These are phyloP conservation scores for Dendrobium nobile DNA, from an alignment of 106 monocot species.

Conservation along the genomic window DNA sequence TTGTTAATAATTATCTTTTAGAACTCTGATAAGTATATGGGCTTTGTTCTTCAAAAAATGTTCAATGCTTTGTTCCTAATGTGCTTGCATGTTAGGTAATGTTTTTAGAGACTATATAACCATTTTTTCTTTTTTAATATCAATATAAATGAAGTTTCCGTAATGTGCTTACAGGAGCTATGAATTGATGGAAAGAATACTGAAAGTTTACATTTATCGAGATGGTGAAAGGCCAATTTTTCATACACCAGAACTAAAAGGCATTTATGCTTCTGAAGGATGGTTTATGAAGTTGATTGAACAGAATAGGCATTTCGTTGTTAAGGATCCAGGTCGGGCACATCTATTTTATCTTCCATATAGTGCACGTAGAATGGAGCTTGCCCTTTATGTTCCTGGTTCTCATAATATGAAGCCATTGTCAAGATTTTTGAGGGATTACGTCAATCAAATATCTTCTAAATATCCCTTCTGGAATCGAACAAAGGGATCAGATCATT, in stretches of 20 bases:
- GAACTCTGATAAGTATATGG: not conserved
- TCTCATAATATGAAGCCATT: slow-evolving; percentile 66
- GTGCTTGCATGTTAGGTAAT: not conserved
- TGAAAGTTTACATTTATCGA: slow-evolving; percentile 78
- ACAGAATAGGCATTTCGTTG: slow-evolving; percentile 41
- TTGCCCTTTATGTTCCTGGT: slow-evolving; percentile 55
- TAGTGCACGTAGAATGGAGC: slow-evolving; percentile 58
- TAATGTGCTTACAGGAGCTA: slow-evolving; percentile 62
- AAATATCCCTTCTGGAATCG: slow-evolving; percentile 92
- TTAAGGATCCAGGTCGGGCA: slow-evolving; percentile 46
- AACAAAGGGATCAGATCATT: slow-evolving; percentile 77
- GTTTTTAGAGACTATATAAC: not conserved
- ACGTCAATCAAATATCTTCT: slow-evolving; percentile 51
- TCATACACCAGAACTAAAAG: slow-evolving; percentile 62
- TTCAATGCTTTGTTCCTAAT: not conserved
- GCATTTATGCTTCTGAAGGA: slow-evolving; percentile 95
- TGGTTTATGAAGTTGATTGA: slow-evolving; percentile 97
- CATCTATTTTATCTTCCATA: slow-evolving; percentile 91
- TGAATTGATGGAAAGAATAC: slow-evolving; percentile 83
- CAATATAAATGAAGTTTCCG: not conserved
- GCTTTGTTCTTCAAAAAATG: not conserved
- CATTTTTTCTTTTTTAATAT: not conserved
- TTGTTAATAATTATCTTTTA: not conserved
- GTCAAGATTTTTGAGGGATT: slow-evolving; percentile 53
- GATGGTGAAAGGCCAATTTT: slow-evolving; percentile 80